Evolutionary conservation across 2,329 filamentous ascomycete species (phyloP).

Genomic region (Penicillium sp.): DNA sequence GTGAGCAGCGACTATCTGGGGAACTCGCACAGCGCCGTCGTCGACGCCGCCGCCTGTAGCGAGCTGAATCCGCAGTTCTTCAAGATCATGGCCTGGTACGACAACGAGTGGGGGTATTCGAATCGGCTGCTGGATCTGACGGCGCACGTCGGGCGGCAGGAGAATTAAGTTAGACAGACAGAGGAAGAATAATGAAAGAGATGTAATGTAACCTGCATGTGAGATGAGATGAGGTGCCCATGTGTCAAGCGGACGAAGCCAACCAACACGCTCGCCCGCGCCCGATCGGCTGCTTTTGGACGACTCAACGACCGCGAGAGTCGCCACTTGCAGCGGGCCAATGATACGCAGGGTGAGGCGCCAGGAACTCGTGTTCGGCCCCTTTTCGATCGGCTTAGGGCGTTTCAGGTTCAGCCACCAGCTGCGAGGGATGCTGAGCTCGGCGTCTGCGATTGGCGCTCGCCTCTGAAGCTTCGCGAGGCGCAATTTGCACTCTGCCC

Average conservation of each 20-base stretch:
- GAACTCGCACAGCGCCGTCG: slow-evolving; percentile 86
- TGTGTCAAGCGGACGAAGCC: background rate
- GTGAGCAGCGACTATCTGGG: slow-evolving; percentile 88
- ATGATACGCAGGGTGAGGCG: background rate
- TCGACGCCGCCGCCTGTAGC: slow-evolving; percentile 93
- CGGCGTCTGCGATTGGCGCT: background rate
- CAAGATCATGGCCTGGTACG: slow-evolving; percentile 93
- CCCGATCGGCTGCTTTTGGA: background rate
- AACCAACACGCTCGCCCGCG: background rate
- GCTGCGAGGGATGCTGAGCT: background rate
- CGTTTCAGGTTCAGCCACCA: background rate
- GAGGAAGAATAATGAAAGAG: background rate
- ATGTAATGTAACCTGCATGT: background rate
- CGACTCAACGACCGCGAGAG: background rate
- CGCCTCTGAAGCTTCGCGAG: background rate
- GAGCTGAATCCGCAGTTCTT: slow-evolving; percentile 86
- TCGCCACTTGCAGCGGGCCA: background rate
- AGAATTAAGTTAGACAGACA: slow-evolving; percentile 9
- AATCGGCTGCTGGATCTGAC: slow-evolving; percentile 78
- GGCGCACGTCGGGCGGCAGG: slow-evolving; percentile 25
- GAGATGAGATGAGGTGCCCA: background rate
- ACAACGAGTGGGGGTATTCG: slow-evolving; percentile 97
- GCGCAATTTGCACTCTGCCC: background rate
- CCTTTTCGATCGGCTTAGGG: background rate
- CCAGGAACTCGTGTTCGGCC: background rate